Conservation (phyloP, 495 filamentous ascomycete genomes). For the Beverwykella pulmonaria region DNA sequence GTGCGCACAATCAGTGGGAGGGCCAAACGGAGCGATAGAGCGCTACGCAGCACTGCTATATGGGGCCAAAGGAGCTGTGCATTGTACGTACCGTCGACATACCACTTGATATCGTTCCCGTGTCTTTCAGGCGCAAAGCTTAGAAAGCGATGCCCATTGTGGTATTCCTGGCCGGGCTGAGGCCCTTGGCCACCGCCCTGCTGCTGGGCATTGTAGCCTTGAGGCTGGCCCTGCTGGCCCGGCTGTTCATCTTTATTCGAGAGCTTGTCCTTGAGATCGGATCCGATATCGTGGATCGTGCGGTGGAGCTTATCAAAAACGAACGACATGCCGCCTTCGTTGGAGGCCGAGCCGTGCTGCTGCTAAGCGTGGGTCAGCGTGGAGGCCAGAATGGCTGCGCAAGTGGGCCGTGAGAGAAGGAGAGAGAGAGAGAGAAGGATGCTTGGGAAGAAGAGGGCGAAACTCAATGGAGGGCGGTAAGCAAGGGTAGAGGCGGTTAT, state of each 20-base stretch:
- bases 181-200: neutral
- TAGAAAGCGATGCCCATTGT: conserved; percentile 67
- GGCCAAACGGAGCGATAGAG: too few relatives aligned
- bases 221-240: conserved; percentile 16
- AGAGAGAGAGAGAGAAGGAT: neutral
- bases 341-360: conserved; percentile 29
- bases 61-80: too few relatives aligned
- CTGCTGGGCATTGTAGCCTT: conserved; percentile 6
- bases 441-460: neutral
- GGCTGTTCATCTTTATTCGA: conserved; percentile 37
- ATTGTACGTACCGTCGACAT: conserved; percentile 66
- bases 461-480: neutral
- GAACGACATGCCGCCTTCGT: conserved; percentile 47
- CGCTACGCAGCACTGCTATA: too few relatives aligned
- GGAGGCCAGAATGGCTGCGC: neutral
- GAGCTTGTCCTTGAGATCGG: conserved; percentile 55
- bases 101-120: conserved; percentile 80
- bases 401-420: neutral
- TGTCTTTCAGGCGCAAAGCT: conserved; percentile 76
- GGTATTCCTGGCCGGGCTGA: conserved; percentile 43
- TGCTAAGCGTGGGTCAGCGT: conserved; percentile 18
- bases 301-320: conserved; percentile 61
- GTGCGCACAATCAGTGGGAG: too few relatives aligned
- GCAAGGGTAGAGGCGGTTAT: neutral
- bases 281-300: conserved; percentile 55